A percentile compares a stretch with the other conserved stretches of the same genome.
Conservation (phyloP, 805 yeast genomes). For the Candida cerambycidarum region DNA sequence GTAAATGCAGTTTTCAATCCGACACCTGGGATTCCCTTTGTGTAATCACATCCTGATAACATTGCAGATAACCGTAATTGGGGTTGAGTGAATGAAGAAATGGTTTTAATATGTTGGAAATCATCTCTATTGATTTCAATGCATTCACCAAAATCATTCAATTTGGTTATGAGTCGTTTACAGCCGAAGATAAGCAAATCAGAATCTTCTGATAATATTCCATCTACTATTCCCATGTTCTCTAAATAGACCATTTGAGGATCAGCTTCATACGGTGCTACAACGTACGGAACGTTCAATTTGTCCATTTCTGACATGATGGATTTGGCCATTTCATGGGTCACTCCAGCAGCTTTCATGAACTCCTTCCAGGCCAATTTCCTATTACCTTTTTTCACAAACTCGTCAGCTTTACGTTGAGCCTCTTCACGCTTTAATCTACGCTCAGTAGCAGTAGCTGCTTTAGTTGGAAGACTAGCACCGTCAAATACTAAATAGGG, state of each 20-base stretch:
- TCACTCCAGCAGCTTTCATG: slow-evolving; percentile 79
- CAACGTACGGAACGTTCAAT: slow-evolving; percentile 65
- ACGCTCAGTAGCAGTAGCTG: slow-evolving; percentile 68
- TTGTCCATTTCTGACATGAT: slow-evolving; percentile 69
- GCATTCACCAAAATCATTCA: slow-evolving; percentile 73
- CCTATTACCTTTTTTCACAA: slow-evolving; percentile 52
- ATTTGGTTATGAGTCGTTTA: slow-evolving; percentile 68
- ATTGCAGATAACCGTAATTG: slow-evolving; percentile 78
- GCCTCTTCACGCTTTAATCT: slow-evolving; percentile 57
- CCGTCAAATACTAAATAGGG: slow-evolving; percentile 96
- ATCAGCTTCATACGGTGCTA: slow-evolving; percentile 98
- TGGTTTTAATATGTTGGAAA: slow-evolving; percentile 49
- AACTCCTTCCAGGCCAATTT: slow-evolving; percentile 65
- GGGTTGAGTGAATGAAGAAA: slow-evolving; percentile 50
- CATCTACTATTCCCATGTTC: slow-evolving; percentile 69
- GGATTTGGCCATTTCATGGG: slow-evolving; percentile 88
- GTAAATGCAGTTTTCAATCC: slow-evolving; percentile 78
- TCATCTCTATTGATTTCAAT: slow-evolving; percentile 62
- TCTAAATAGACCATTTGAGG: slow-evolving; percentile 94
- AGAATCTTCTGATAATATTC: slow-evolving; percentile 90
- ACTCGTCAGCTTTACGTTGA: slow-evolving; percentile 51
- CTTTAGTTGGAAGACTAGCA: slow-evolving; percentile 76
- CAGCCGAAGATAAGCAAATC: slow-evolving; percentile 92
- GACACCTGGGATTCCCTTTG: slow-evolving; percentile 77
- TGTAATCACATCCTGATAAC: slow-evolving; percentile 95